Conservation (phyloP, 2,329 filamentous ascomycete genomes). For the Ustulina deusta region DNA sequence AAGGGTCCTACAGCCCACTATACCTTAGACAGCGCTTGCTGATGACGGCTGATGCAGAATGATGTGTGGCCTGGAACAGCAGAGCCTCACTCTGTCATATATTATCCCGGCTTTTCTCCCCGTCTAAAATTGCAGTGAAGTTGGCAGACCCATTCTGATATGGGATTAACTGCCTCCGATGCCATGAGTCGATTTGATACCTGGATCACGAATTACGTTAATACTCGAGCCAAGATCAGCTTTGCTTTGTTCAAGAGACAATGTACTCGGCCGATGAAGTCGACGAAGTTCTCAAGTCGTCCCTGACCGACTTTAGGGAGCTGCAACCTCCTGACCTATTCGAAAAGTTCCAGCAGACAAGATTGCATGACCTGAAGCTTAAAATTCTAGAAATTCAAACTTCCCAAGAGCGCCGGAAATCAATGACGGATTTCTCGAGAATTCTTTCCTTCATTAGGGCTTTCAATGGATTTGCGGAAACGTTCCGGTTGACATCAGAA, state of each 20-base stretch:
- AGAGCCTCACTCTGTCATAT: neutral
- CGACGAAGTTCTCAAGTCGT: slow-evolving; percentile 4
- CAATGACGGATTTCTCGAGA: slow-evolving; percentile 48
- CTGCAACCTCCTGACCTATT: slow-evolving; percentile 28
- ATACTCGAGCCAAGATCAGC: too few relatives aligned
- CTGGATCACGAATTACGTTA: too few relatives aligned
- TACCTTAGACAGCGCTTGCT: too few relatives aligned
- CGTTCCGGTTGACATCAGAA: slow-evolving; percentile 20
- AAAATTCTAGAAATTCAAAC: slow-evolving; percentile 46
- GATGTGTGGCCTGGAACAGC: neutral
- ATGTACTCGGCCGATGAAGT: slow-evolving; percentile 6
- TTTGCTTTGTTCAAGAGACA: too few relatives aligned
- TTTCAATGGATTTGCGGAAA: slow-evolving; percentile 40
- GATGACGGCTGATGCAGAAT: neutral
- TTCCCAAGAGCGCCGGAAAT: slow-evolving; percentile 44
- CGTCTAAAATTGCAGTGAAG: slow-evolving; percentile 12
- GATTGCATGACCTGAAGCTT: slow-evolving; percentile 39
- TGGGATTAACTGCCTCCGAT: neutral
- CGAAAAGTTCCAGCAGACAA: slow-evolving; percentile 39
- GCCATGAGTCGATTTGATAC: neutral
- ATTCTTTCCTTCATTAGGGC: slow-evolving; percentile 44
- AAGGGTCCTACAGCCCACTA: too few relatives aligned
- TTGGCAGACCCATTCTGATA: neutral
- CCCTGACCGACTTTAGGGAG: slow-evolving; percentile 26
- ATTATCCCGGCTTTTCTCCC: neutral